Evolutionary conservation across 768 basidiomycete species (phyloP).

Genomic region (Mycena latifolia): DNA sequence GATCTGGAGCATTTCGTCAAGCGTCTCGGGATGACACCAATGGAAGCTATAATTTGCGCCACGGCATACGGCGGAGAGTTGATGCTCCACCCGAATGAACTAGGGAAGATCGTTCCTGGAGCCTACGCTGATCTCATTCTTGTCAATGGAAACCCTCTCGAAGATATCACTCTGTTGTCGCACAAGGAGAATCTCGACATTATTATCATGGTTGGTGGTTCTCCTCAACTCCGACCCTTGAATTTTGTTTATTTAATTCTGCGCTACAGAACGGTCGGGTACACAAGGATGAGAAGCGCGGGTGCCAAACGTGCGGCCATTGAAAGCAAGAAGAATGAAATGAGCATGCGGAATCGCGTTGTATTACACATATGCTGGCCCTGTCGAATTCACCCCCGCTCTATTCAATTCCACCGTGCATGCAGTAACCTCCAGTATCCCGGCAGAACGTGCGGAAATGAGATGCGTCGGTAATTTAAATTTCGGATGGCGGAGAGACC

Average conservation of each 20-base stretch:
- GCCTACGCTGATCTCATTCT: constrained; percentile 53
- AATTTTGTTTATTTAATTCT: background rate
- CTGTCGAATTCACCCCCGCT: too few relatives aligned
- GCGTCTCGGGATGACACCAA: constrained; percentile 47
- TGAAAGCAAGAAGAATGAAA: background rate
- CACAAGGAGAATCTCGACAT: constrained; percentile 47
- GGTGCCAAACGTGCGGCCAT: background rate
- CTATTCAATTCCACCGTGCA: too few relatives aligned
- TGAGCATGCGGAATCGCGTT: too few relatives aligned
- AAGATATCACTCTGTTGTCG: constrained; percentile 49
- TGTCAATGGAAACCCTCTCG: constrained; percentile 50
- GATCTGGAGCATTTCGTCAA: constrained; percentile 53
- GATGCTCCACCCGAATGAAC: constrained; percentile 49
- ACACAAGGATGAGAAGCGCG: constrained; percentile 6
- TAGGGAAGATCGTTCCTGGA: constrained; percentile 51
- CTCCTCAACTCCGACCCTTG: too few relatives aligned
- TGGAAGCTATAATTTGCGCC: constrained; percentile 52
- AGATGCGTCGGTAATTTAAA: background rate
- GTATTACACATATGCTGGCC: too few relatives aligned
- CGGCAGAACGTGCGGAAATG: too few relatives aligned
- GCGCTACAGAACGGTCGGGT: constrained; percentile 13
- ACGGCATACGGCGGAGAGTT: constrained; percentile 51
- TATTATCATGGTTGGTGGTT: constrained; percentile 47
- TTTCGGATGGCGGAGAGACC: too few relatives aligned
- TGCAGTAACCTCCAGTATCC: too few relatives aligned